These are phyloP conservation scores for Moricandia moricandioides DNA, from an alignment of 345 rosid genomes.

Conservation along the genomic window DNA sequence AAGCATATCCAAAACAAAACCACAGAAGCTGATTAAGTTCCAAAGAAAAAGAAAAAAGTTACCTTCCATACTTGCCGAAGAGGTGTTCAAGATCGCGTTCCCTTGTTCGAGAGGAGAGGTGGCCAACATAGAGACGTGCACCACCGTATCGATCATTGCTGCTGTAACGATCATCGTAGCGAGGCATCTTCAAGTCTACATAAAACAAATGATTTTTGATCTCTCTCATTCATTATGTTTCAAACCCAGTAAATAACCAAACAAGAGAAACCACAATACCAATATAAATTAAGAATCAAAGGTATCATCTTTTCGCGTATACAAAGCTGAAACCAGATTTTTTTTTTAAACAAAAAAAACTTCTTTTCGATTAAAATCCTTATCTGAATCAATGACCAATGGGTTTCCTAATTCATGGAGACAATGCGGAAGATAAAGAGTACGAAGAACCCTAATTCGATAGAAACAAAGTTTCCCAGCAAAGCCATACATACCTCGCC, in stretches of 20 bases:
- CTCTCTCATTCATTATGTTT: background rate
- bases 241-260: background rate
- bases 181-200: conserved; percentile 46
- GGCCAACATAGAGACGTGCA: conserved; percentile 55
- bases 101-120: conserved; percentile 47
- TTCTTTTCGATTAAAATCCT: background rate
- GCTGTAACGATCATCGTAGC: conserved; percentile 43
- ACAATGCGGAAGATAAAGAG: background rate
- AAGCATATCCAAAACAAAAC: background rate
- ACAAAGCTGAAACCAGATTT: background rate
- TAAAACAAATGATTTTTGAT: background rate
- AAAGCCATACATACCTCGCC: conserved; percentile 21
- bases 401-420: background rate
- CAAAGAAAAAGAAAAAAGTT: background rate
- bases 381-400: background rate
- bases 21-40: background rate
- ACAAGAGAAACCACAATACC: background rate
- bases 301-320: background rate
- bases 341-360: too few relatives aligned
- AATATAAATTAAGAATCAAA: background rate
- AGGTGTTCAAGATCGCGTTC: conserved; percentile 50
- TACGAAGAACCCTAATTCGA: background rate
- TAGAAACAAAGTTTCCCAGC: background rate
- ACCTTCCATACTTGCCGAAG: conserved; percentile 65
- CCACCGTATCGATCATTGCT: conserved; percentile 25